Evolutionary conservation across 2,329 filamentous ascomycete genomes (phyloP).

Genomic region (Alternaria gansuensis): DNA sequence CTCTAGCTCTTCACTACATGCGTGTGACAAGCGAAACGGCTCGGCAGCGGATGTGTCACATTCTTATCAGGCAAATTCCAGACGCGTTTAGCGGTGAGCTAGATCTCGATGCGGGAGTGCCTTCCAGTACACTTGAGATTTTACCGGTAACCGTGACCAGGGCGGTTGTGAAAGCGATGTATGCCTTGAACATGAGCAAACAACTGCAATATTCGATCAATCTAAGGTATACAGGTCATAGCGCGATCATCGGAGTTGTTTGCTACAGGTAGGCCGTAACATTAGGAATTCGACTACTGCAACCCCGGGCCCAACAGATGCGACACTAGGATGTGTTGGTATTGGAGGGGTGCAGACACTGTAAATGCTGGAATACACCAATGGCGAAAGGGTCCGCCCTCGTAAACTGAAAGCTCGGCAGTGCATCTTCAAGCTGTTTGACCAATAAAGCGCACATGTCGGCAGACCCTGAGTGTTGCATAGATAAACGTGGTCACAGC

Average conservation of each 20-base stretch:
- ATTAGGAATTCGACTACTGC: constrained; percentile 17
- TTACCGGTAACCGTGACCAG: constrained; percentile 1
- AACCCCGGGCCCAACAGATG: constrained; percentile 23
- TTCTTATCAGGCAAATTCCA: constrained; percentile 12
- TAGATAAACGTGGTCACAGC: constrained; percentile 35
- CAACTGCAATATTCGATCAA: constrained; percentile 17
- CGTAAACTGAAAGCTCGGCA: constrained; percentile 28
- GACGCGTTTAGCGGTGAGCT: constrained; percentile 19
- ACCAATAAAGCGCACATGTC: constrained; percentile 25
- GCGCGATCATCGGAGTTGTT: constrained; percentile 24
- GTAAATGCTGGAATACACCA: constrained; percentile 27
- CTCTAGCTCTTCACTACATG: constrained; percentile 17
- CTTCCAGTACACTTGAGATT: constrained; percentile 6
- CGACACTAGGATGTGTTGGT: constrained; percentile 24
- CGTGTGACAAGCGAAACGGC: constrained; percentile 21
- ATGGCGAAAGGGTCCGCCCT: constrained; percentile 24
- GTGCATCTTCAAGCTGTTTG: constrained; percentile 10
- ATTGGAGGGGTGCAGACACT: constrained; percentile 17
- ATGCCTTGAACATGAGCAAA: constrained; percentile 12
- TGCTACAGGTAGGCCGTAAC: constrained; percentile 26
- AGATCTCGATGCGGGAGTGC: constrained; percentile 10
- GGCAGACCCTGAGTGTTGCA: constrained; percentile 23
- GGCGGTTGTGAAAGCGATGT: constrained; percentile 2
- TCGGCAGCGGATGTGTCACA: constrained; percentile 16
- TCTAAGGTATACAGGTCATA: constrained; percentile 8